phyloP scores from a whole-genome alignment of 495 filamentous ascomycete genomes.

The Daldinia bambusicola region DNA sequence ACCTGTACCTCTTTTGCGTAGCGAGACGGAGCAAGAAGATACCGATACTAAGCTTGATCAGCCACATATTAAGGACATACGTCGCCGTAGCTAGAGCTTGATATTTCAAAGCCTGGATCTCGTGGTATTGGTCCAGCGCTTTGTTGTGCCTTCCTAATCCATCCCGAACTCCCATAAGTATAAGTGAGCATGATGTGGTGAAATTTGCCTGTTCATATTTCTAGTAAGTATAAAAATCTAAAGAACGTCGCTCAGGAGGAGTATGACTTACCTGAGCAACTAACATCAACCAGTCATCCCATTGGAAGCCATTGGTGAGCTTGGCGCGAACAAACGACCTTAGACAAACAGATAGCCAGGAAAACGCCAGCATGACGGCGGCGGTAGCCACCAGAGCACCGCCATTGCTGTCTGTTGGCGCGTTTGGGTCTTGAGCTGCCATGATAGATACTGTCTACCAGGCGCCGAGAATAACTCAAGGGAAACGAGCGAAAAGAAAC shows the following conservation, averaged over 20 bases:
- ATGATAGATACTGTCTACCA: slow-evolving; percentile 43
- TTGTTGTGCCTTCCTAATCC: slow-evolving; percentile 54
- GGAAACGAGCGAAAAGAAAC: slow-evolving; percentile 27
- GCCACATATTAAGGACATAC: slow-evolving; percentile 56
- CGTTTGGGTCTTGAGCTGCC: slow-evolving; percentile 48
- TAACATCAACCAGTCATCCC: slow-evolving; percentile 58
- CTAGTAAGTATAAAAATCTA: slow-evolving; percentile 16
- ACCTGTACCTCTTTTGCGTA: slow-evolving; percentile 49
- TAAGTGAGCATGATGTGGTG: slow-evolving; percentile 49
- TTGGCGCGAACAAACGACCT: slow-evolving; percentile 51
- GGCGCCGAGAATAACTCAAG: slow-evolving; percentile 28
- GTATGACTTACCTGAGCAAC: slow-evolving; percentile 47
- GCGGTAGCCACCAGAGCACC: slow-evolving; percentile 46
- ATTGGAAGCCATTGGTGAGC: slow-evolving; percentile 53
- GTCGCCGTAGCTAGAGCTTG: slow-evolving; percentile 53
- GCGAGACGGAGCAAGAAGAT: slow-evolving; percentile 56
- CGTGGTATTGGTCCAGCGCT: slow-evolving; percentile 45
- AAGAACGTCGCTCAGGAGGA: neutral
- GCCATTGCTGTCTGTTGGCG: slow-evolving; percentile 52
- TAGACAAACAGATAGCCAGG: slow-evolving; percentile 50
- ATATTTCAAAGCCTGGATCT: slow-evolving; percentile 52
- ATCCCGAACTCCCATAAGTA: slow-evolving; percentile 46
- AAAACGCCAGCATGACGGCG: slow-evolving; percentile 46
- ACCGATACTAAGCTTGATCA: slow-evolving; percentile 59
- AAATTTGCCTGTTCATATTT: slow-evolving; percentile 46